Evolutionary conservation across 116 monocot genomes (phyloP), one percentile per base, ranked within the genome.

Genomic region (Papilionanthe hybrid): DNA sequence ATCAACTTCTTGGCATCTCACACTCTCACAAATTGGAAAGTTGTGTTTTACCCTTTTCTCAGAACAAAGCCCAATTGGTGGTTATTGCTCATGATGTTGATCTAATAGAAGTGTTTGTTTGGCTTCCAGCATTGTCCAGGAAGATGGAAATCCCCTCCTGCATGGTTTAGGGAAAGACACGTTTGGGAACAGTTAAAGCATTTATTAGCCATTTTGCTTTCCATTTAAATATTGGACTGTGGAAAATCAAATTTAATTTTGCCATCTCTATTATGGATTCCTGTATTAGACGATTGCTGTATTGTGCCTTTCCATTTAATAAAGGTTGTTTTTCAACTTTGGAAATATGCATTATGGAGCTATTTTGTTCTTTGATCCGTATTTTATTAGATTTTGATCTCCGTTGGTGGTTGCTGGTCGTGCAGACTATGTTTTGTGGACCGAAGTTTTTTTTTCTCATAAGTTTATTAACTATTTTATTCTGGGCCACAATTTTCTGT

Each of bases 81-180:
- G 93, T 93, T 41, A 93, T 91, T 80, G 93, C 93, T 65, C 93
- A 93, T 83, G 93, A 93, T 85, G 93, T 93, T 9, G 91, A 93
- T 80, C 93, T 91, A 10, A 93, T 93, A 17, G 93, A 93, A 75
- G 79, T 93, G 0, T 91, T 93, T 32, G 93, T 93, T 17, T 93
- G 93, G 92, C 88, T 93, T 42, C 93, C 92, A 6, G 95, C 95
- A 18, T 83, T 95, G 48, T 95, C 92, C 84, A 85, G 94, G 79
- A 95, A 95, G 81, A 95, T 95, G 94, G 92, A 95, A 80, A 86
- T 91, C 44, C 93, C 93, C 11, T 93, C 91, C 77, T 94, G 94
- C 79, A 94, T 94, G 58, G 94, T 94, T 0, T 92, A 95, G 78
- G 95, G 95, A 82, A 95, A 92, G 79, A 86, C 92, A 3, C 90